A percentile compares a stretch with the other conserved stretches of the same genome.
Conservation (phyloP, 352 stramenopile species). For the Phytopythium ostracodes region DNA sequence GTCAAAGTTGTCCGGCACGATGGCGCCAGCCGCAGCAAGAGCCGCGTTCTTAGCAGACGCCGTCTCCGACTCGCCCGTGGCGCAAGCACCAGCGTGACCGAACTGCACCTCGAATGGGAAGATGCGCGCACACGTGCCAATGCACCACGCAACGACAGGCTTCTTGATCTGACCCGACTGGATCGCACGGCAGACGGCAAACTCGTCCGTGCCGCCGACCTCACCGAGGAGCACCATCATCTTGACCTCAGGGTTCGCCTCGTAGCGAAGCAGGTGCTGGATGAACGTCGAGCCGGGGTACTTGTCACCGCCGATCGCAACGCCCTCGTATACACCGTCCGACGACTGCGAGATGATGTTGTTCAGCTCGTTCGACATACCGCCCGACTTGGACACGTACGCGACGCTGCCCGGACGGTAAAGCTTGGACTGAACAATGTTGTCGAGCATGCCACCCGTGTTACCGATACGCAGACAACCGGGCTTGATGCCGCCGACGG, state of each 20-base stretch:
- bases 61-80: conserved; percentile 91
- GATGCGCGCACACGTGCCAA: conserved; percentile 96
- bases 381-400: conserved; percentile 96
- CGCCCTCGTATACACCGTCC: conserved; percentile 95
- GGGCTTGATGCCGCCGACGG: conserved; percentile 96
- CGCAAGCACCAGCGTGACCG: conserved; percentile 93
- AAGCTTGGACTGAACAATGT: conserved; percentile 97
- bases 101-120: conserved; percentile 98
- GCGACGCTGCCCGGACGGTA: conserved; percentile 94
- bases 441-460: conserved; percentile 97
- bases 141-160: conserved; percentile 97
- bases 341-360: conserved; percentile 97
- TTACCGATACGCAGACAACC: conserved; percentile 97
- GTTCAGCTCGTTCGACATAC: conserved; percentile 98
- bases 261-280: conserved; percentile 95
- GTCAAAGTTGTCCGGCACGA: conserved; percentile 94
- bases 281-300: conserved; percentile 97
- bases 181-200: conserved; percentile 92
- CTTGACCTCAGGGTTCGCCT: conserved; percentile 93
- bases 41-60: conserved; percentile 93
- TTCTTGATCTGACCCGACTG: conserved; percentile 94
- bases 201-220: conserved; percentile 95
- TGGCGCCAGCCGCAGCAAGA: conserved; percentile 83
- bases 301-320: conserved; percentile 93
- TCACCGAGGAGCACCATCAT: conserved; percentile 97